phyloP scores from a whole-genome alignment of 2,329 filamentous ascomycete species.

The Nemania diffusa region DNA sequence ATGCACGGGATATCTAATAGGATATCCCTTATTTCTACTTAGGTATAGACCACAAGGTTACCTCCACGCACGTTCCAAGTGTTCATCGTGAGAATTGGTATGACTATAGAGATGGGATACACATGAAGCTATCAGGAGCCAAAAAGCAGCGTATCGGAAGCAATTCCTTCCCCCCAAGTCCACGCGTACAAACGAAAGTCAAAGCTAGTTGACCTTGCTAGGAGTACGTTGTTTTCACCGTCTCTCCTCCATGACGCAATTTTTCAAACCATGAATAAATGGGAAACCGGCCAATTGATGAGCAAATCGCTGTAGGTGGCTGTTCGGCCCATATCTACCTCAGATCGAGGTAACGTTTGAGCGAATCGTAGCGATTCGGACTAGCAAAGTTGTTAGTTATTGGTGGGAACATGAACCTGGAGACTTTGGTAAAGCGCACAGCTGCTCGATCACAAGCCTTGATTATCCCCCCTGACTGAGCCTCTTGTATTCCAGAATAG shows the following conservation, averaged over 20 bases:
- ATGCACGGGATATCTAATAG: conserved; percentile 20
- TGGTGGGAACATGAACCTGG: not conserved
- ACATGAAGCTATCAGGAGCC: conserved; percentile 6
- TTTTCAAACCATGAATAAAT: not conserved
- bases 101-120: not conserved
- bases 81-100: not conserved
- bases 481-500: conserved; percentile 5
- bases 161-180: conserved; percentile 14
- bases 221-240: conserved; percentile 9
- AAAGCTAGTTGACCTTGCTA: conserved; percentile 5
- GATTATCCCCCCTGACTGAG: conserved; percentile 1
- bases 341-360: conserved; percentile 1
- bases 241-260: not conserved
- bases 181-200: conserved; percentile 14
- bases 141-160: conserved; percentile 32
- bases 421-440: not conserved
- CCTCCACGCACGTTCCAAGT: not conserved
- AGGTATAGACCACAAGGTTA: conserved; percentile 7
- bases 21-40: not conserved
- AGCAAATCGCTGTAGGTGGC: conserved; percentile 3
- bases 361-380: not conserved
- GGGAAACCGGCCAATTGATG: not conserved
- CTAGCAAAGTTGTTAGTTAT: not conserved
- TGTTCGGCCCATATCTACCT: not conserved
- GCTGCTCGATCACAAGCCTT: conserved; percentile 4